Evolutionary conservation across 805 yeast species (phyloP).

Genomic region (Priceomyces fermenticarens): DNA sequence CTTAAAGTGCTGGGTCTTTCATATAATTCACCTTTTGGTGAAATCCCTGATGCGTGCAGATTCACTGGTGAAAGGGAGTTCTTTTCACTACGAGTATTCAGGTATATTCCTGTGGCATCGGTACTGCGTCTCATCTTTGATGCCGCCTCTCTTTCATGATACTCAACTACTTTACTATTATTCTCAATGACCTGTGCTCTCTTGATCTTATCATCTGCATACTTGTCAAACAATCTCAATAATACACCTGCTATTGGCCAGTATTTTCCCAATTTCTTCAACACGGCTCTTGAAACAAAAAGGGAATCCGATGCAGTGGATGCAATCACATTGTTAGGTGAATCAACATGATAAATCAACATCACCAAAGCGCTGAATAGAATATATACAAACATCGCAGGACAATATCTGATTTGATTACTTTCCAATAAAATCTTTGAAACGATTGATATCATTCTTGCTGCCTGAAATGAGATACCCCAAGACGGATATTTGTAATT

Average conservation of each 20-base stretch:
- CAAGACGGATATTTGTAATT: conserved; percentile 62
- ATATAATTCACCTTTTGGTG: conserved; percentile 25
- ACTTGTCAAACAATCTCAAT: conserved; percentile 36
- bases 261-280: conserved; percentile 32
- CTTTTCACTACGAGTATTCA: conserved; percentile 4
- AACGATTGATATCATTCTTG: conserved; percentile 68
- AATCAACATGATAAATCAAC: conserved; percentile 66
- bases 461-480: conserved; percentile 81
- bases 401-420: conserved; percentile 49
- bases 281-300: conserved; percentile 33
- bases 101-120: conserved; percentile 16
- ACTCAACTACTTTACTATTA: conserved; percentile 36
- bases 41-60: conserved; percentile 20
- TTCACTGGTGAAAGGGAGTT: neutral
- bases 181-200: conserved; percentile 39
- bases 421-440: conserved; percentile 52
- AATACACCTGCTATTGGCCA: conserved; percentile 41
- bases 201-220: conserved; percentile 40
- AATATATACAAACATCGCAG: conserved; percentile 58
- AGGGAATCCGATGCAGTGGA: conserved; percentile 43
- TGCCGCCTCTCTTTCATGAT: conserved; percentile 29
- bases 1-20: conserved; percentile 7
- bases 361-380: conserved; percentile 64
- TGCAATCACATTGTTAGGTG: conserved; percentile 37
- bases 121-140: conserved; percentile 20